Base-by-base conservation (phyloP, 805 yeast species). In the Starmerella floricola region DNA sequence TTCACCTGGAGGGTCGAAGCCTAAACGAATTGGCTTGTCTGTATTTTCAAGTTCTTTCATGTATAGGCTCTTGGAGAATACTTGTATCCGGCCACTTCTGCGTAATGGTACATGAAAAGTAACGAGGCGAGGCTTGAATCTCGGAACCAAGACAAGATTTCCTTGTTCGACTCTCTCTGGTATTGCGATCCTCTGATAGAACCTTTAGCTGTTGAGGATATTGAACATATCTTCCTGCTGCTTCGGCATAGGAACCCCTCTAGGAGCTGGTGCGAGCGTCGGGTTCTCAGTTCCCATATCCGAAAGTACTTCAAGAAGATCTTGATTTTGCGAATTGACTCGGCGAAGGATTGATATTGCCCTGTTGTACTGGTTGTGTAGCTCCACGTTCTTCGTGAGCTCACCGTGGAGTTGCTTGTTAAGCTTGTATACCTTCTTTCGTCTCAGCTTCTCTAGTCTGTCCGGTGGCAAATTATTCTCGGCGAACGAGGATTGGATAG, bases 331-430 rank as follows among this genome's bases (percentile, higher is more conserved):
- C n/a, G 26, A 20, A n/a, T 35, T 15, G 2, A 48, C 28, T 11
- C 27, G 29, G 28, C 33, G n/a, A 24, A 48, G 38, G 11, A 42
- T 29, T 2, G 36, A 30, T 17, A 26, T 16, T 3, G 49, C 45
- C 11, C 35, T 32, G 32, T 27, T 40, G n/a, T 38, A 38, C 8
- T 29, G 26, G 38, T 40, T 48, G 35, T 42, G 44, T 8, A 48
- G 45, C 18, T 42, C 41, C 17, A 42, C 42, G 32, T 48, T 48
- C 23, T 20, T 32, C 1, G 28, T 33, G 21, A 48, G 29, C 29
- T 37, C 51, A 5, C 38, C 45, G n/a, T 45, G 38, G n/a, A 48
- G 41, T 27, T 45, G 32, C 24, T 26, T 19, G 12, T 41, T 41
- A 2, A 36, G 45, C 18, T 29, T 29, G n/a, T 36, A 35, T 11